Base-by-base conservation (phyloP, 306 rosid genomes). In the Vigna nakashimae region DNA sequence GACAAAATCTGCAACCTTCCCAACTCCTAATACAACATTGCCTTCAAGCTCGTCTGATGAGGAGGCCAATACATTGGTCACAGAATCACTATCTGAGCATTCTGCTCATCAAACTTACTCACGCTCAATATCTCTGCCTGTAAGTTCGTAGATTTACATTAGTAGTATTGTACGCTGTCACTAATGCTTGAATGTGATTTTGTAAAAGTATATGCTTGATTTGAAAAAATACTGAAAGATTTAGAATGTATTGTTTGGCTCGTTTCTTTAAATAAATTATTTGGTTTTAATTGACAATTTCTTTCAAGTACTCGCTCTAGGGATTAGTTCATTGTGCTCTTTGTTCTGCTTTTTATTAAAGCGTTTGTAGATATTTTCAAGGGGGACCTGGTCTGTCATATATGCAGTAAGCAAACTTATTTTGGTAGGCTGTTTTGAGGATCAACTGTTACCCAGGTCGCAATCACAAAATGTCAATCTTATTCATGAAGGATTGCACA, bases 41-140 rank as follows among this genome's bases (percentile, higher is more conserved):
- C 73, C 82, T 66, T 57, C 76, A 6, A 84, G 68, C 76, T 82
- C 85, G 17, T 73, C 87, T 9, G 83, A 81, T 3, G 48, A 53
- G 77, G 86, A 84, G 49, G 85, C 76, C 18, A 76, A 85, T 83
- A 22, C 52, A 42, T 69, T 86, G 4, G 49, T 36, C 48, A 65
- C 34, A 40, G 83, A 76, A 67, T 77, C 80, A 15, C 57, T 10
- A 2, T 76, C 81, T 69, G 78, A 76, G 76, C 87, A 86, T 50
- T 73, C 82, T 72, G 46, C 50, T 24, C 85, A 56, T 45, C 91
- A 76, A 60, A 65, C 81, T 65, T 86, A 14, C 85, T 59, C 83
- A 12, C 87, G 91, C 11, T 86, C 97, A 0, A 52, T 86, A 36
- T 90, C 98, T 46, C 78, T 88, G 79, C 97, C 97, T 11, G 97